Base-by-base conservation (phyloP, 805 yeast genomes). In the Candida insectorum region DNA sequence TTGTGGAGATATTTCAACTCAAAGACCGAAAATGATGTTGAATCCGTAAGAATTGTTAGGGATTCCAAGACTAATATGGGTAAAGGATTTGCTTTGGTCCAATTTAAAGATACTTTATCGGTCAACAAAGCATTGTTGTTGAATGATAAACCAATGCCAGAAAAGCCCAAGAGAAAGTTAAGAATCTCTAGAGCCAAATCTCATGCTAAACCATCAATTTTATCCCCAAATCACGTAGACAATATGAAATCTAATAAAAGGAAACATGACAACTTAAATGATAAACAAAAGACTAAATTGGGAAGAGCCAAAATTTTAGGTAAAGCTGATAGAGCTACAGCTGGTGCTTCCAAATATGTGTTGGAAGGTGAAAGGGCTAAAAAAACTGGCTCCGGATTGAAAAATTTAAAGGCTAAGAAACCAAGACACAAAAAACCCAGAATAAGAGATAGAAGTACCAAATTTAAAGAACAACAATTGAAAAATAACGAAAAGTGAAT, bases 41-140 rank as follows among this genome's bases (percentile, higher is more conserved):
- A 88, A 56, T 81, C 84, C 42, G 96, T 93, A 20, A 77, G 99
- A 58, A 74, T 93, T 29, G 75, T 93, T 21, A 78, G 99, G 54
- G 99, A 93, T 56, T 64, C 95, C 12, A 86, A 86, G 63, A 91
- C 97, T 15, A 91, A 93, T 50, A 69, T 91, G 39, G 99, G 98
- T 43, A 93, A 93, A 63, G 99, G 99, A 5, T 89, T 93, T 64
- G 98, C 96, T 5, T 85, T 89, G 55, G 88, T 93, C 22, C 97
- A 91, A 59, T 93, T 89, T 65, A 74, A 70, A 40, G 91, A 85
- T 51, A 47, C 74, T 1, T 61, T 81, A 35, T 69, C 80, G 26
- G 96, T 93, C 7, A 79, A 80, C 42, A 84, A 85, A 53, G 97
- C 96, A 1, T 60, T 93, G 34, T 60, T 87, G 39, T 63, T 86